Percentiles rank a stretch among this genome's conserved stretches.
phyloP scores from a whole-genome alignment of 805 yeast genomes.

The Candida corydali region DNA sequence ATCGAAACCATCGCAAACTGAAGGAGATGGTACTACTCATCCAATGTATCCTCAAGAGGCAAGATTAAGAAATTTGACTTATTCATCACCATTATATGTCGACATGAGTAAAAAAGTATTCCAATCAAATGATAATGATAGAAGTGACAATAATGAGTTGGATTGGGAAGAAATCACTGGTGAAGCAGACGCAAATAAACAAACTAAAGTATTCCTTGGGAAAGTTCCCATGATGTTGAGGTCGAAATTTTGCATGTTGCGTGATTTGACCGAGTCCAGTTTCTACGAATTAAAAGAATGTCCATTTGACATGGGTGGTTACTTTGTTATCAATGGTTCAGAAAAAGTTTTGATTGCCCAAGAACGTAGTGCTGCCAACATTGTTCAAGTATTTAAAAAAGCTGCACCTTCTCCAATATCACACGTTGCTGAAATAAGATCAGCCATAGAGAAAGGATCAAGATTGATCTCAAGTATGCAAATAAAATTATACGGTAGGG shows the following conservation, averaged over 20 bases:
- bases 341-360: slow-evolving; percentile 98
- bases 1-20: slow-evolving; percentile 97
- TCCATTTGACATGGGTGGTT: slow-evolving; percentile 99
- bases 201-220: slow-evolving; percentile 80
- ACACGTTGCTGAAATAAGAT: slow-evolving; percentile 93
- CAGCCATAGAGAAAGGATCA: slow-evolving; percentile 96
- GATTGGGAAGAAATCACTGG: slow-evolving; percentile 49
- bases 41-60: slow-evolving; percentile 99
- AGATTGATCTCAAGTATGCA: slow-evolving; percentile 91
- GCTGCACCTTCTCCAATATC: slow-evolving; percentile 96
- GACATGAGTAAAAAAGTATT: slow-evolving; percentile 91
- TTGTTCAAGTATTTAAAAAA: slow-evolving; percentile 96
- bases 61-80: slow-evolving; percentile 89
- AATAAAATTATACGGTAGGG: slow-evolving; percentile 84
- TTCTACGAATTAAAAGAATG: slow-evolving; percentile 95
- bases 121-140: slow-evolving; percentile 70
- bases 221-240: slow-evolving; percentile 97
- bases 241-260: slow-evolving; percentile 90
- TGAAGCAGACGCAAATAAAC: slow-evolving; percentile 53
- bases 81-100: slow-evolving; percentile 92
- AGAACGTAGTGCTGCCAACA: slow-evolving; percentile 97
- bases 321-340: slow-evolving; percentile 96
- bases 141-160: slow-evolving; percentile 37
- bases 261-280: slow-evolving; percentile 88
- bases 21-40: slow-evolving; percentile 99